Evolutionary conservation across 352 stramenopile genomes (phyloP).

Genomic region (Globisporangium cylindrosporum): DNA sequence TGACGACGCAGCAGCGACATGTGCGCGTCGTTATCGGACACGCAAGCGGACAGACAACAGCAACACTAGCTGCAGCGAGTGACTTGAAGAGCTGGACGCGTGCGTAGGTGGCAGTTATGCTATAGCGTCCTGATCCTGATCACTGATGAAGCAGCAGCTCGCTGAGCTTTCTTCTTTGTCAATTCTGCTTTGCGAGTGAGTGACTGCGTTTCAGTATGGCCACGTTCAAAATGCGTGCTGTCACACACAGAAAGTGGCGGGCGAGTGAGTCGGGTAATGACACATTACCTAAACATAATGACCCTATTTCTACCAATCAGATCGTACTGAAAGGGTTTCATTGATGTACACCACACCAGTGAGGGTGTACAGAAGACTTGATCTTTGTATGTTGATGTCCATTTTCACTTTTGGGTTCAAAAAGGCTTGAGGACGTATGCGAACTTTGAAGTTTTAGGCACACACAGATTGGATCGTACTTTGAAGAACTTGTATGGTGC

Average conservation of each 20-base stretch:
- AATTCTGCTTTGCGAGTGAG: background rate
- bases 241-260: background rate
- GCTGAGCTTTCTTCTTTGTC: background rate
- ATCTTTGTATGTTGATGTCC: too few relatives aligned
- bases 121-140: background rate
- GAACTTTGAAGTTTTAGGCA: too few relatives aligned
- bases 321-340: too few relatives aligned
- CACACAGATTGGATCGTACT: background rate
- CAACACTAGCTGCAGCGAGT: background rate
- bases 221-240: background rate
- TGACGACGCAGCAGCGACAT: constrained; percentile 57
- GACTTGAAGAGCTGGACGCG: background rate
- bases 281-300: too few relatives aligned
- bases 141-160: background rate
- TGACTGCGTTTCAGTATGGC: background rate
- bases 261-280: background rate
- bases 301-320: too few relatives aligned
- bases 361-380: too few relatives aligned
- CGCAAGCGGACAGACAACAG: background rate
- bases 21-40: background rate
- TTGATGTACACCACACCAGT: too few relatives aligned
- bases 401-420: too few relatives aligned
- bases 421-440: too few relatives aligned
- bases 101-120: background rate
- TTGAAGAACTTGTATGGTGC: background rate